Percentiles rank a stretch among this genome's conserved stretches.
Conservation (phyloP, 148 eudicot species). For the Silene latifolia region DNA sequence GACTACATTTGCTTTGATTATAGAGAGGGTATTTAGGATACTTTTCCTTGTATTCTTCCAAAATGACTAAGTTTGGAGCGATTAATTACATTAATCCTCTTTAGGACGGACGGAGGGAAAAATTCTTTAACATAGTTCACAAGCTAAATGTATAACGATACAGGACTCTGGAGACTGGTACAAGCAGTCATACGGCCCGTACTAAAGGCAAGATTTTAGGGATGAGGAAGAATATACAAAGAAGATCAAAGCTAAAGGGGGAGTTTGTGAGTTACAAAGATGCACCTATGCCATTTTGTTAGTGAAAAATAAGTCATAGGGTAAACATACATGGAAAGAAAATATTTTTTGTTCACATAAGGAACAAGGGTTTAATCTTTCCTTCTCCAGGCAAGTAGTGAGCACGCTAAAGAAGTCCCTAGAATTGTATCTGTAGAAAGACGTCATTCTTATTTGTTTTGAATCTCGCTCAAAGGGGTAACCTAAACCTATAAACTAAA, state of each 20-base stretch:
- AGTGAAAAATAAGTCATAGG: conserved; percentile 7
- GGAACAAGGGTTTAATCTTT: neutral
- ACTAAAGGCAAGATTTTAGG: conserved; percentile 3
- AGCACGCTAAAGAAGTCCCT: no score
- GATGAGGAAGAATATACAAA: conserved; percentile 6
- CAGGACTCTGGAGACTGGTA: neutral
- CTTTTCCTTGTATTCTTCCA: neutral
- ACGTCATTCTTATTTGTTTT: neutral
- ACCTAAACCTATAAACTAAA: neutral
- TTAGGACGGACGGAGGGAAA: neutral
- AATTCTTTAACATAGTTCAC: neutral
- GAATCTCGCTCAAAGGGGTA: neutral
- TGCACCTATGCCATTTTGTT: conserved; percentile 21
- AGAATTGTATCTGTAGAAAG: neutral
- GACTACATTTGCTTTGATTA: neutral
- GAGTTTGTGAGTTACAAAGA: conserved; percentile 23
- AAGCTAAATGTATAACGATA: neutral
- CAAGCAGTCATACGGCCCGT: conserved; percentile 7
- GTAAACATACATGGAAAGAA: neutral
- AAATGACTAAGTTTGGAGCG: neutral
- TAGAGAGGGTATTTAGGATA: neutral
- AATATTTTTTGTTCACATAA: neutral
- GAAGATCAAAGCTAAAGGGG: conserved; percentile 2
- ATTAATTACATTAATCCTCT: neutral
- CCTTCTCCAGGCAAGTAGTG: no score